phyloP scores from a whole-genome alignment of 2,329 filamentous ascomycete genomes.

The Decorospora gaudefroyi region DNA sequence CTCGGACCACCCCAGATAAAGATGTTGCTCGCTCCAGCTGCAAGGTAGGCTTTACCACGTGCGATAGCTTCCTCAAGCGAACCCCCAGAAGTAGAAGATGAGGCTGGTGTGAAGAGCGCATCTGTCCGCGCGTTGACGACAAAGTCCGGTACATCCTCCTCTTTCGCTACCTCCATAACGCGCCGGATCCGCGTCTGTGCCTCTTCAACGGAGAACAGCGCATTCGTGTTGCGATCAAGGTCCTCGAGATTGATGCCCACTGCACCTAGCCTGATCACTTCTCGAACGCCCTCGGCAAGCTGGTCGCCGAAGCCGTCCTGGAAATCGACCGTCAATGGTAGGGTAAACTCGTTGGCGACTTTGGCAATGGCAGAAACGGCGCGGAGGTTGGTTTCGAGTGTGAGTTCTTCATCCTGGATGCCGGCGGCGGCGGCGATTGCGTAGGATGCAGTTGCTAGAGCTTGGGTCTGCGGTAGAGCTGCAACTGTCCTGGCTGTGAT shows the following conservation, averaged over 20 bases:
- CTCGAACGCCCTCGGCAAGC: slow-evolving; percentile 53
- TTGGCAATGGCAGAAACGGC: slow-evolving; percentile 54
- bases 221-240: slow-evolving; percentile 39
- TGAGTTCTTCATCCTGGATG: slow-evolving; percentile 50
- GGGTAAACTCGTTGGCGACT: slow-evolving; percentile 47
- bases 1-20: slow-evolving; percentile 63
- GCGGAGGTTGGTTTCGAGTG: slow-evolving; percentile 57
- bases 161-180: slow-evolving; percentile 52
- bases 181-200: slow-evolving; percentile 56
- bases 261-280: slow-evolving; percentile 57
- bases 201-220: slow-evolving; percentile 50
- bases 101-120: slow-evolving; percentile 49
- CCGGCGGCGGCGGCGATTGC: slow-evolving; percentile 43
- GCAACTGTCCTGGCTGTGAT: slow-evolving; percentile 55
- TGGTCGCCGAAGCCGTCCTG: slow-evolving; percentile 63
- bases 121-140: slow-evolving; percentile 62
- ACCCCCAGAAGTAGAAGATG: too few species aligned
- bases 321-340: slow-evolving; percentile 62
- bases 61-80: slow-evolving; percentile 56
- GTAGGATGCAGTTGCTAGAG: slow-evolving; percentile 48
- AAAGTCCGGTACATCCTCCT: slow-evolving; percentile 53
- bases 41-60: slow-evolving; percentile 62
- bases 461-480: slow-evolving; percentile 50
- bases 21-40: slow-evolving; percentile 62
- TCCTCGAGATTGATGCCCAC: slow-evolving; percentile 66